Conservation (phyloP, 768 basidiomycete species). For the Rhodotorula toruloides region DNA sequence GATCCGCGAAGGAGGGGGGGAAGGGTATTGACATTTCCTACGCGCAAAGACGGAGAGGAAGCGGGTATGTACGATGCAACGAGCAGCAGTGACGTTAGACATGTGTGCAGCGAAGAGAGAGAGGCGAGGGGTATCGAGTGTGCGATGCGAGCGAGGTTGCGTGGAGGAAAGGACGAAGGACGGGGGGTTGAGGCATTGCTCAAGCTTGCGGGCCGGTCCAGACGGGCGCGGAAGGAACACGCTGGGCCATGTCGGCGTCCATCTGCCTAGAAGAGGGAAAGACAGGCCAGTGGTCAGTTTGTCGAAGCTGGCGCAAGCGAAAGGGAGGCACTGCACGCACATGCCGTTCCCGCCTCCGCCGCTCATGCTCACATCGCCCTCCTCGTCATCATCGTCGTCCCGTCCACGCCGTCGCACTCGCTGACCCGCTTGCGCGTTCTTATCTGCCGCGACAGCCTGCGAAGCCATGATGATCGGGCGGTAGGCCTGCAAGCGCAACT, state of each 20-base stretch:
- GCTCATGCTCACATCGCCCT: slow-evolving; percentile 47
- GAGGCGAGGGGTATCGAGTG: slow-evolving; percentile 3
- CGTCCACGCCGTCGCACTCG: slow-evolving; percentile 59
- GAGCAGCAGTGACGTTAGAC: too few species aligned
- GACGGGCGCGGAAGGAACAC: neutral
- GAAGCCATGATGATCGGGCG: slow-evolving; percentile 84
- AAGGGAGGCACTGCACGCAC: neutral
- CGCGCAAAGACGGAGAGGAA: too few species aligned
- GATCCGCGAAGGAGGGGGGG: too few species aligned
- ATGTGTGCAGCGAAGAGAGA: too few species aligned
- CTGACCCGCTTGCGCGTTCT: slow-evolving; percentile 51
- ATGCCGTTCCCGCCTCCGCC: neutral
- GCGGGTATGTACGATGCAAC: too few species aligned
- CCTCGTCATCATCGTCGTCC: slow-evolving; percentile 56
- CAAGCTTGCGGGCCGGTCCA: neutral
- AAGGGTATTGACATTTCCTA: too few species aligned
- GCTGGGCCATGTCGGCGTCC: neutral
- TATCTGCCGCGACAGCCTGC: slow-evolving; percentile 58
- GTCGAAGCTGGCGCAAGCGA: too few species aligned
- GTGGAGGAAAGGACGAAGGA: neutral
- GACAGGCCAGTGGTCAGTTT: neutral
- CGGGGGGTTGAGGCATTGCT: neutral
- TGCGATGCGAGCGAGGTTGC: neutral
- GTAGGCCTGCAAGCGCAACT: slow-evolving; percentile 62
- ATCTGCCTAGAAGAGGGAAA: neutral